Evolutionary conservation across 23 red algal species (phyloP).

Genomic region (Cyanidioschyzon merolae): DNA sequence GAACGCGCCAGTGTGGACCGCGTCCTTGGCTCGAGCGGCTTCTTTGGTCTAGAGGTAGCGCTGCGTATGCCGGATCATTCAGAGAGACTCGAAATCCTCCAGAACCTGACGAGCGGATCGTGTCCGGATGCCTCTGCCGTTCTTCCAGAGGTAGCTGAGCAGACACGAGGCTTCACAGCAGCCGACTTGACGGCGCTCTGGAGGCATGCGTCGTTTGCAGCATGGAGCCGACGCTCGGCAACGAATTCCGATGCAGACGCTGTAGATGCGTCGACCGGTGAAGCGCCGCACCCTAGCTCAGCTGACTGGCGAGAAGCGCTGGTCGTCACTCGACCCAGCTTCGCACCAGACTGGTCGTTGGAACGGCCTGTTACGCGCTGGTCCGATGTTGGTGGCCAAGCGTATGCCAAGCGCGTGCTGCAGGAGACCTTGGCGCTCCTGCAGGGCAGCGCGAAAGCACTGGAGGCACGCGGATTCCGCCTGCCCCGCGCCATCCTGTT

Average conservation of each 20-base stretch:
- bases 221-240: conserved; percentile 8
- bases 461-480: conserved; percentile 38
- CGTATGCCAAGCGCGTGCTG: conserved; percentile 36
- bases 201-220: conserved; percentile 36
- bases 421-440: conserved; percentile 49
- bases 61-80: not conserved
- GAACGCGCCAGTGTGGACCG: not conserved
- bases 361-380: conserved; percentile 48
- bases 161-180: conserved; percentile 55
- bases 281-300: not conserved
- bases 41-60: not conserved
- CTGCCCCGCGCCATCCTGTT: conserved; percentile 72
- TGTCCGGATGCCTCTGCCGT: not conserved
- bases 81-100: not conserved
- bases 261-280: not conserved
- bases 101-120: not conserved
- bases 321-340: conserved; percentile 34
- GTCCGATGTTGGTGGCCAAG: conserved; percentile 80
- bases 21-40: not conserved
- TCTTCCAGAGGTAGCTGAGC: conserved; percentile 26
- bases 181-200: conserved; percentile 67
- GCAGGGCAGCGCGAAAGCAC: conserved; percentile 1
- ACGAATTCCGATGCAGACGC: not conserved
- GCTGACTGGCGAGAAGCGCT: conserved; percentile 29
- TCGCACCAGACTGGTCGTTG: conserved; percentile 41